These are phyloP conservation scores for Cladosporium cucumerinum DNA, from an alignment of 2,329 filamentous ascomycete genomes.

Conservation along the genomic window DNA sequence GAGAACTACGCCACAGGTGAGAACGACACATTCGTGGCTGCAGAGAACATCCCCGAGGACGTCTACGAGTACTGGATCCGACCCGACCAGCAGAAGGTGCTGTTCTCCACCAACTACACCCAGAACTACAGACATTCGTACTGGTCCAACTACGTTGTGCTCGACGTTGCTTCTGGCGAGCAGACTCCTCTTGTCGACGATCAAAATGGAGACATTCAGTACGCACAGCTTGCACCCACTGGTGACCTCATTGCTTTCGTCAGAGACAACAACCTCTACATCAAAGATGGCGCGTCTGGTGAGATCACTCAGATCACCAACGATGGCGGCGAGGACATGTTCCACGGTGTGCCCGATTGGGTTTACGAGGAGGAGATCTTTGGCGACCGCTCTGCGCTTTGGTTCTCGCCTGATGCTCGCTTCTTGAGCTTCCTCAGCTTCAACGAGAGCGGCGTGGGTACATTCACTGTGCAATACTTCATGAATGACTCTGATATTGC, in stretches of 20 bases:
- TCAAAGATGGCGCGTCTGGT: slow-evolving; percentile 50
- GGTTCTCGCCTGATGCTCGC: slow-evolving; percentile 57
- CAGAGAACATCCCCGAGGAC: slow-evolving; percentile 55
- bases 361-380: slow-evolving; percentile 61
- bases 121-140: slow-evolving; percentile 68
- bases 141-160: slow-evolving; percentile 63
- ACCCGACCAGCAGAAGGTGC: slow-evolving; percentile 55
- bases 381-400: slow-evolving; percentile 49
- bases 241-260: slow-evolving; percentile 64
- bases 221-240: slow-evolving; percentile 58
- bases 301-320: slow-evolving; percentile 61
- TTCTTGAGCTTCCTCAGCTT: slow-evolving; percentile 56
- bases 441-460: slow-evolving; percentile 65
- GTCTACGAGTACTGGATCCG: slow-evolving; percentile 61
- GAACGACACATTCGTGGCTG: slow-evolving; percentile 56
- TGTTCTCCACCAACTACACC: slow-evolving; percentile 64
- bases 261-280: slow-evolving; percentile 62
- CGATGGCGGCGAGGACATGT: slow-evolving; percentile 59
- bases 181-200: slow-evolving; percentile 55
- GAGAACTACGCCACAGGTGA: slow-evolving; percentile 60
- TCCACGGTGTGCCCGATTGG: slow-evolving; percentile 65
- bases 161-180: slow-evolving; percentile 58
- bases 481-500: slow-evolving; percentile 58
- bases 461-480: slow-evolving; percentile 65
- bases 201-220: slow-evolving; percentile 64